Evolutionary conservation across 495 filamentous ascomycete species (phyloP).

Genomic region (Neurospora sp.): DNA sequence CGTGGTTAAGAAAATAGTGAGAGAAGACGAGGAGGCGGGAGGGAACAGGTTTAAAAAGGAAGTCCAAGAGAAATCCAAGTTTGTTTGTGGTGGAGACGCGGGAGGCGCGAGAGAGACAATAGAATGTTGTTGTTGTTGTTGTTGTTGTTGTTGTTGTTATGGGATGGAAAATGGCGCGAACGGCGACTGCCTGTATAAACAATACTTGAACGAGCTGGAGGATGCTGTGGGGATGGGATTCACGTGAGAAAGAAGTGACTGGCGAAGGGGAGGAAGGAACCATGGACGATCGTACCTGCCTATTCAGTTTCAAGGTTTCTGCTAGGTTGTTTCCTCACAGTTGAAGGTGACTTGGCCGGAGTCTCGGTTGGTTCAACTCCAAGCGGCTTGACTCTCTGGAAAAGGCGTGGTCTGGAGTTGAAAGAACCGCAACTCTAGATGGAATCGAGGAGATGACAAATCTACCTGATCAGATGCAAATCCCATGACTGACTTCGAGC

Average conservation of each 20-base stretch:
- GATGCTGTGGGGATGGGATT: neutral
- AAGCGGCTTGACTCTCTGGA: neutral
- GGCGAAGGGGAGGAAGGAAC: neutral
- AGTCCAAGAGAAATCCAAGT: neutral
- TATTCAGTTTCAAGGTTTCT: neutral
- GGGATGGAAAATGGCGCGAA: neutral
- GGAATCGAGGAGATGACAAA: neutral
- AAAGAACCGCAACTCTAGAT: neutral
- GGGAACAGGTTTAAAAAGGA: neutral
- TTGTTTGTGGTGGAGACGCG: neutral
- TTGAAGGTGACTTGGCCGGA: neutral
- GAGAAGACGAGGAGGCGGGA: neutral
- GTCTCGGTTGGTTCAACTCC: neutral
- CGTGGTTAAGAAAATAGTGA: neutral
- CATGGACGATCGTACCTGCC: neutral
- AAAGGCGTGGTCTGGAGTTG: neutral
- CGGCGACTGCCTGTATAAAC: neutral
- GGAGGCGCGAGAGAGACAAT: neutral
- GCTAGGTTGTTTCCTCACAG: neutral
- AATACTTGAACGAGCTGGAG: neutral
- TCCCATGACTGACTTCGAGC: neutral
- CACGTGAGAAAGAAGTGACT: neutral
- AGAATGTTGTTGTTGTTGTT: neutral
- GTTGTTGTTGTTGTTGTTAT: neutral
- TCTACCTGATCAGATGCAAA: neutral